Evolutionary conservation across 345 rosid genomes (phyloP), one percentile per base, ranked within the genome.

Genomic region (Gynandropsis gynandra): DNA sequence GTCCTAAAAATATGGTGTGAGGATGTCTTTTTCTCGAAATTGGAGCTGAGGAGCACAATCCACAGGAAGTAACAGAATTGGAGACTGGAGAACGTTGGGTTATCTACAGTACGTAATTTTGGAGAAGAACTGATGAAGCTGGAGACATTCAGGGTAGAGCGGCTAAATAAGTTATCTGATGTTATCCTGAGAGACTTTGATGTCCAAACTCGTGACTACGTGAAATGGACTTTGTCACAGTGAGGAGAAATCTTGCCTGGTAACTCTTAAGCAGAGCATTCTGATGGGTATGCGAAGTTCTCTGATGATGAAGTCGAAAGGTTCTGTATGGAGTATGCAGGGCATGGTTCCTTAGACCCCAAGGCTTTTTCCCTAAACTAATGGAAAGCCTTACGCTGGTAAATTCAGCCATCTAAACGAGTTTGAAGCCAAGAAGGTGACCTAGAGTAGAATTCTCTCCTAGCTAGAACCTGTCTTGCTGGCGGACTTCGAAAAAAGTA

Each of bases 141-240:
- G 59, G 80, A 81, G 70, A 68, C 68, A 42, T 88, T 88, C 57
- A 69, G 87, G 48, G 35, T 60, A 18, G 90, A 85, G 66, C 88
- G 89, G 99, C 80, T 85, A 24, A 82, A 75, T 70, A 88, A 81
- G 71, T 59, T 88, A 56, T 81, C 85, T 6, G 57, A 80, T 37
- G 95, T 85, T 53, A 54, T 83, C 63, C 65, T 88, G 59, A 71
- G 94, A 68, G 97, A 94, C 34, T 88, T 88, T 38, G 99, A 88
- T 71, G 80, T 83, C 11, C 63, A 62, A 34, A 76, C 73, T 58
- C 67, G 85, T 61, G 97, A 88, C 58, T 88, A 93, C 74, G 46
- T 77, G 17, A 93, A 83, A 61, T 66, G 52, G 89, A 85, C 56
- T 93, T 93, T 64, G 77, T 73, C 16, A 64, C 64, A 41, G 76